Evolutionary conservation across 352 stramenopile genomes (phyloP), one percentile per base, ranked within the genome.

Genomic region (Globisporangium paroecandrum): DNA sequence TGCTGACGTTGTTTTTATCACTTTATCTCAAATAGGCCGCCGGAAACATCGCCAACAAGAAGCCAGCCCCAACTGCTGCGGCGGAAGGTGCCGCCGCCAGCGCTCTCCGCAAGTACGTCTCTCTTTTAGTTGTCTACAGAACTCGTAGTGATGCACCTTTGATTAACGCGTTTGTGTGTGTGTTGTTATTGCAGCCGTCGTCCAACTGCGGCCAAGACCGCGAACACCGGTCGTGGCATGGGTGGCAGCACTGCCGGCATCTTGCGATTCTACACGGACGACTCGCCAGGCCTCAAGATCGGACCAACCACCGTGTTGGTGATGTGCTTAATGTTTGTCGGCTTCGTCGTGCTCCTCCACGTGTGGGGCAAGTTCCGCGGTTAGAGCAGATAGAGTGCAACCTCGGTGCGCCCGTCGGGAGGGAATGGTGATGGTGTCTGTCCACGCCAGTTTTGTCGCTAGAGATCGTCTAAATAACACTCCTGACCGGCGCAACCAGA

Each of bases 261-360:
- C 83, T 79, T 99, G 74, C 93, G 96, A 78, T 98, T 98, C 82
- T 99, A 98, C 81, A 98, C 94, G 62, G 95, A 98, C 80, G 96
- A 99, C 80, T 98, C 94, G 67, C 95, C 96, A 24, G 95, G 96
- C 63, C 81, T 99, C 60, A 97, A 98, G 83, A 96, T 99, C 68
- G 95, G 94, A 69, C 96, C 96, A 46, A 99, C 94, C 56, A 98
- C 93, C 22, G 95, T 99, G 71, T 86, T 99, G 70, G 93, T 99
- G 55, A 89, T 94, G 62, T 98, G 89, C 72, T 83, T 99, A 65
- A 88, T 93, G 64, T 99, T 99, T 77, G 95, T 99, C 61, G 96
- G 94, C 66, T 94, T 98, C 66, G 96, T 99, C 57, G 96, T 99
- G 68, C 82, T 99, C 70, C 89, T 99, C 68, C 96, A 99, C 79